Percentiles rank a stretch among this genome's conserved stretches.
These are phyloP conservation scores for Cruciata laevipes DNA, from an alignment of 257 asterid species.

Conservation along the genomic window DNA sequence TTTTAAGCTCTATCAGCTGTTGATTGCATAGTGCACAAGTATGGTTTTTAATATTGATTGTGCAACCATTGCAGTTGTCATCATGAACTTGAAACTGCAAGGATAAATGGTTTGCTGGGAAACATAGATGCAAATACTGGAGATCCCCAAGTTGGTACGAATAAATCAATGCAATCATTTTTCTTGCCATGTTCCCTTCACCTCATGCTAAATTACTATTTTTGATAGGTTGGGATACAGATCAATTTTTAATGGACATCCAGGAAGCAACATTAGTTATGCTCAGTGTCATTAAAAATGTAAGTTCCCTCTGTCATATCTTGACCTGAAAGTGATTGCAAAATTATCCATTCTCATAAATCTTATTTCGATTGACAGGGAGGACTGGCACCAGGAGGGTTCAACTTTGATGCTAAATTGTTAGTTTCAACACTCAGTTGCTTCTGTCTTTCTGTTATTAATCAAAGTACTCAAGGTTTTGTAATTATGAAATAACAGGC, in stretches of 20 bases:
- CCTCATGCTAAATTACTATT: neutral
- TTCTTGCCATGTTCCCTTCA: neutral
- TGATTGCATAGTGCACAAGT: neutral
- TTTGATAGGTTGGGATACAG: constrained; percentile 94
- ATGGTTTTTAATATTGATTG: neutral
- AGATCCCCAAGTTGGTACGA: constrained; percentile 84
- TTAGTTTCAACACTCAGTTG: constrained; percentile 25
- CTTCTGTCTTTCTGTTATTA: neutral
- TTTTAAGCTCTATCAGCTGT: neutral
- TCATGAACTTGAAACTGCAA: constrained; percentile 94
- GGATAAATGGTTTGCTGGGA: constrained; percentile 89
- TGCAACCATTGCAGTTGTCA: constrained; percentile 51
- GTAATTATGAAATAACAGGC: constrained; percentile 31
- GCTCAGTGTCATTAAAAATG: constrained; percentile 81
- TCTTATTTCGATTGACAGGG: constrained; percentile 40
- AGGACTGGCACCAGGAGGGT: constrained; percentile 97
- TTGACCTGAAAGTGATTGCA: neutral
- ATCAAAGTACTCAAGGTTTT: neutral
- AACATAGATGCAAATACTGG: constrained; percentile 93
- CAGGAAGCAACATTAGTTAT: constrained; percentile 87
- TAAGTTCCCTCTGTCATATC: constrained; percentile 16
- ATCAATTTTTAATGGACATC: constrained; percentile 93
- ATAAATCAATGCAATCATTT: neutral
- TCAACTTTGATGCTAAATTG: constrained; percentile 96
- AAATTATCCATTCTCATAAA: constrained; percentile 1